Evolutionary conservation across 768 basidiomycete species (phyloP), one percentile per base, ranked within the genome.

Genomic region (Boletellus sp.): DNA sequence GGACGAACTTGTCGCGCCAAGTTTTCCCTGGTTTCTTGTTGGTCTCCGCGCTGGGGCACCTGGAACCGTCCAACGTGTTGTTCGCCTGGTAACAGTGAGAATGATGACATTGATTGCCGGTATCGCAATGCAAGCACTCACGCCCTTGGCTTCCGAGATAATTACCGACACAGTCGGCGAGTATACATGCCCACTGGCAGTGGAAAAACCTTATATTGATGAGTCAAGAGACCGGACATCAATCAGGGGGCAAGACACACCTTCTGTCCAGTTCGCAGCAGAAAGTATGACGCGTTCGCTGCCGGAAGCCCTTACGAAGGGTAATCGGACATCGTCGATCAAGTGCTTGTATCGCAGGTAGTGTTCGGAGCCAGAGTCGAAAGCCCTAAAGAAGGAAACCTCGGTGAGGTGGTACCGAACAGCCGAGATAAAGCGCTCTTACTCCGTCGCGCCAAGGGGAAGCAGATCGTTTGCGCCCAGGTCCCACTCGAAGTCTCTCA

Each of bases 401-500:
- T 42, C 11, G 15, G 32, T 48, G n/a, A 51, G 34, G 12, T 3
- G 0, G 4, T n/a, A n/a, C n/a, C n/a, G 47, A 10, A 19, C n/a
- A 33, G 7, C 12, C 0, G 9, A 40, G 0, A 47, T 8, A 6
- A 8, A 16, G 13, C 42, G 42, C 11, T 67, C 81, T 42, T 54
- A 87, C 87, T 90, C 78, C 10, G 66, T 61, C 6, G 78, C 84
- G 4, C 90, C 90, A 41, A 81, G 79, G 1, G 78, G 77, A n/a
- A 90, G 75, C 8, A 92, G 68, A 48, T 82, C 77, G 41, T 78
- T 73, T 7, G 57, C 55, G 2, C 82, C 83, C 7, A 91, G 69
- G 37, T 77, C 65, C 60, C 84, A 90, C 3, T 67, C 71, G 61
- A 79, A 89, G 35, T 76, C 66, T 20, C 61, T 67, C 46, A 90